Conservation (phyloP, 2,329 filamentous ascomycete species). For the Ramularia endophylla region DNA sequence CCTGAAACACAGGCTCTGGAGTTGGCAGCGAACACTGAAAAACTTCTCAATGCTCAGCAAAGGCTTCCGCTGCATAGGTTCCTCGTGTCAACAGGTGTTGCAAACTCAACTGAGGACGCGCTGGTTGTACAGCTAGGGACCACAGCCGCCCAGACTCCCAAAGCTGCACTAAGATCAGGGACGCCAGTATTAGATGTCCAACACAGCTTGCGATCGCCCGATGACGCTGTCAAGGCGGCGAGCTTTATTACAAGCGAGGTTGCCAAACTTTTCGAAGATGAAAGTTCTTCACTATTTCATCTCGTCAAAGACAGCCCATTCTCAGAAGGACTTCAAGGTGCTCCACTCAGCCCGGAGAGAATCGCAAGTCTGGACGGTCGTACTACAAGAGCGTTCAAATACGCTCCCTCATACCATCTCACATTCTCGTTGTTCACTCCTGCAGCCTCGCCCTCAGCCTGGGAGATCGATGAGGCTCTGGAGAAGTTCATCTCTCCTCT, state of each 20-base stretch:
- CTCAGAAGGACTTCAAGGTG: slow-evolving; percentile 17
- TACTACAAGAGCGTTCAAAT: slow-evolving; percentile 79
- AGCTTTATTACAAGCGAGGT: slow-evolving; percentile 74
- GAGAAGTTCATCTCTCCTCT: slow-evolving; percentile 76
- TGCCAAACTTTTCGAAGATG: slow-evolving; percentile 73
- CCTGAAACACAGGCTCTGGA: slow-evolving; percentile 62
- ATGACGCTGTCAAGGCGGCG: slow-evolving; percentile 62
- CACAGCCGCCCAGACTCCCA: slow-evolving; percentile 47
- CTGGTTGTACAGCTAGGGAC: slow-evolving; percentile 65
- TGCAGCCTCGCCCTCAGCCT: slow-evolving; percentile 69
- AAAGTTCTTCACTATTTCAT: slow-evolving; percentile 68
- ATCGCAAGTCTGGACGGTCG: slow-evolving; percentile 52
- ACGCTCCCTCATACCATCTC: slow-evolving; percentile 88
- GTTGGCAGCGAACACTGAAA: slow-evolving; percentile 74
- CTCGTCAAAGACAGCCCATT: slow-evolving; percentile 26
- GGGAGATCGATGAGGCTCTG: slow-evolving; percentile 83
- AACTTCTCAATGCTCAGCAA: slow-evolving; percentile 78
- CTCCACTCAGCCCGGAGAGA: slow-evolving; percentile 26
- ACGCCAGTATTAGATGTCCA: slow-evolving; percentile 68
- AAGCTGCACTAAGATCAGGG: slow-evolving; percentile 62
- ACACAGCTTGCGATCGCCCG: slow-evolving; percentile 62
- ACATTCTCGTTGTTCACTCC: slow-evolving; percentile 94
- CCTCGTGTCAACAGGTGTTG: slow-evolving; percentile 43
- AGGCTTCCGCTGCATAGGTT: slow-evolving; percentile 82
- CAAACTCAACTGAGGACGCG: slow-evolving; percentile 44